Evolutionary conservation across 306 rosid species (phyloP), one percentile per base, ranked within the genome.

Genomic region (Vicia faba): DNA sequence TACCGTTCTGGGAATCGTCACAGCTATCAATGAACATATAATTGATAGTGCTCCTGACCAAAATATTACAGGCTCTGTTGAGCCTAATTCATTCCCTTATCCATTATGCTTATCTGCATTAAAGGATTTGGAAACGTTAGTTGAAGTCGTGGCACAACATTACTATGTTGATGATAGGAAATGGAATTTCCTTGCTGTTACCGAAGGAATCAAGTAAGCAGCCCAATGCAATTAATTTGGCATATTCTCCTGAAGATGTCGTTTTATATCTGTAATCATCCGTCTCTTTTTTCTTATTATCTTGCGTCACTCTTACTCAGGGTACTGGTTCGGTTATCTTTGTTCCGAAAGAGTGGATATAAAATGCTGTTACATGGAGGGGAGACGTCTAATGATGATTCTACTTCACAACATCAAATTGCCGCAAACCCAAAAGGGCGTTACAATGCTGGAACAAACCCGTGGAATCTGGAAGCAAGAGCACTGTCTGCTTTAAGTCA

Each of bases 111-210:
- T 93, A 75, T 90, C 99, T 73, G 87, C 95, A 5, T 83, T 93
- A 9, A 93, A 93, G 80, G 96, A 93, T 75, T 68, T 93, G 85
- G 97, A 93, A 82, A 85, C 95, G 1, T 73, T 93, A 78, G 86
- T 85, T 78, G 99, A 93, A 85, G 97, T 93, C 69, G 92, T 80
- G 71, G 89, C 97, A 23, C 86, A 88, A 54, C 96, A 93, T 15
- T 93, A 84, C 79, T 93, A 80, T 79, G 97, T 95, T 0, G 91
- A 93, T 14, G 88, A 90, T 31, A 90, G 81, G 78, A 91, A 87
- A 78, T 93, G 97, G 99, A 90, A 86, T 81, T 93, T 88, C 83
- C 89, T 93, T 68, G 95, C 96, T 50, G 35, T 85, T 81, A 90
- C 87, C 55, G 99, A 93, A 77, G 97, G 85, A 58, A 70, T 67